Base-by-base conservation (phyloP, 208 protist species). In the Balamuthia mandrillaris region DNA sequence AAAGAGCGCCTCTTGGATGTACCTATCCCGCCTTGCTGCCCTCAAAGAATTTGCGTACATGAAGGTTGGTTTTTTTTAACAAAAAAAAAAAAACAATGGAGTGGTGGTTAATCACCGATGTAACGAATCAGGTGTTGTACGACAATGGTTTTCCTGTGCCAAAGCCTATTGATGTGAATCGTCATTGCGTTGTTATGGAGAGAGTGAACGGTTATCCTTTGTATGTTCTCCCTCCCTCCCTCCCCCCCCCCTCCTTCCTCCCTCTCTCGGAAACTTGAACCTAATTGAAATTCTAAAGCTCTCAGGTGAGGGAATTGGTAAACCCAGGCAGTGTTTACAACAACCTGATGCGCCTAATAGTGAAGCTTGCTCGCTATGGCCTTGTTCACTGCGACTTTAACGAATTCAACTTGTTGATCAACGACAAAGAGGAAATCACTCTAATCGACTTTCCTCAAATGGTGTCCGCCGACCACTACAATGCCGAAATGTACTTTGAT, bases 401-500 rank as follows among this genome's bases (percentile, higher is more conserved):
- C 88, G 98, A 99, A 90, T 99, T 99, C 91, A 99, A 99, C 88
- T 65, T 99, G 6, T 96, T 99, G 84, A 90, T 98, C 49, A 95
- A 91, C 18, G 93, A 98, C 3, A 92, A 97, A 4, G 91, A 95
- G n/a, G 88, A 93, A 9, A 90, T 99, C 1, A 93, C 96, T 14
- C 86, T 99, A 35, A 99, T 99, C 91, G 98, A 99, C 91, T 99
- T 99, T 74, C 98, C 98, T 37, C 98, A 99, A 89, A 99, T 99
- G 97, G 91, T 99, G 12, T 98, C 97, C 7, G 98, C 93, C 16
- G 95, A 93, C 37, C 97, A 99, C 89, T 65, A 49, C 27, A 99
- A 99, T 86, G 98, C 97, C 21, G 81, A 93, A 31, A 88, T 79
- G 49, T 95, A 95, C 58, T 99, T 99, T 88, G 91, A 97, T 58